Evolutionary conservation across 2,329 filamentous ascomycete species (phyloP).

Genomic region (Botrytis squamosa): DNA sequence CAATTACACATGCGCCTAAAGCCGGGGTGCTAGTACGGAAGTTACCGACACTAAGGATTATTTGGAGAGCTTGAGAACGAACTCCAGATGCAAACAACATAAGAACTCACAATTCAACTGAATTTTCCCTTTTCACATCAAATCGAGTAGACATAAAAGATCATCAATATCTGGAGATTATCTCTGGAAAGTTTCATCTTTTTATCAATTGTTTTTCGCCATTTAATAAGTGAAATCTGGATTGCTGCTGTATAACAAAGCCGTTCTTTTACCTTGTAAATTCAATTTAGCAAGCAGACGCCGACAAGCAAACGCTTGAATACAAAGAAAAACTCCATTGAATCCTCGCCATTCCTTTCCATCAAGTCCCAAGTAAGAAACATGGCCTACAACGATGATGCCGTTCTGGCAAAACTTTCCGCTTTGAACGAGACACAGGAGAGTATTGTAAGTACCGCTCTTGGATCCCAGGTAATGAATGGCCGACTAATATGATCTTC

Average conservation of each 20-base stretch:
- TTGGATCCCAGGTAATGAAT: neutral
- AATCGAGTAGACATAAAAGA: neutral
- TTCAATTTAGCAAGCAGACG: constrained; percentile 1
- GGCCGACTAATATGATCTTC: constrained; percentile 17
- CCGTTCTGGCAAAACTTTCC: constrained; percentile 90
- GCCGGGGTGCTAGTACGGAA: constrained; percentile 5
- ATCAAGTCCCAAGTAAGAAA: constrained; percentile 25
- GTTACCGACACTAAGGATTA: constrained; percentile 22
- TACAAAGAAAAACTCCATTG: constrained; percentile 14
- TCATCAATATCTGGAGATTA: neutral
- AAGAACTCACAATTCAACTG: constrained; percentile 12
- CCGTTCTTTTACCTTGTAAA: constrained; percentile 1
- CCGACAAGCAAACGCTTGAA: constrained; percentile 12
- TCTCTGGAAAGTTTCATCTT: neutral
- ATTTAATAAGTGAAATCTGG: constrained; percentile 1
- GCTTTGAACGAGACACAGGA: constrained; percentile 97
- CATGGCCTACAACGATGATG: constrained; percentile 96
- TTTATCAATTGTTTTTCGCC: neutral
- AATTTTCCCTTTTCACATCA: constrained; percentile 1
- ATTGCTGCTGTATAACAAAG: constrained; percentile 11
- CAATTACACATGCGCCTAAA: constrained; percentile 16
- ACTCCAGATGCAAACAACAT: constrained; percentile 10
- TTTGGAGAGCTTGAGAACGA: constrained; percentile 16
- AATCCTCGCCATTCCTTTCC: constrained; percentile 1
- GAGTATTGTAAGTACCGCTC: constrained; percentile 61